These are phyloP conservation scores for Neltuma alba DNA, from an alignment of 306 rosid genomes.

Conservation along the genomic window DNA sequence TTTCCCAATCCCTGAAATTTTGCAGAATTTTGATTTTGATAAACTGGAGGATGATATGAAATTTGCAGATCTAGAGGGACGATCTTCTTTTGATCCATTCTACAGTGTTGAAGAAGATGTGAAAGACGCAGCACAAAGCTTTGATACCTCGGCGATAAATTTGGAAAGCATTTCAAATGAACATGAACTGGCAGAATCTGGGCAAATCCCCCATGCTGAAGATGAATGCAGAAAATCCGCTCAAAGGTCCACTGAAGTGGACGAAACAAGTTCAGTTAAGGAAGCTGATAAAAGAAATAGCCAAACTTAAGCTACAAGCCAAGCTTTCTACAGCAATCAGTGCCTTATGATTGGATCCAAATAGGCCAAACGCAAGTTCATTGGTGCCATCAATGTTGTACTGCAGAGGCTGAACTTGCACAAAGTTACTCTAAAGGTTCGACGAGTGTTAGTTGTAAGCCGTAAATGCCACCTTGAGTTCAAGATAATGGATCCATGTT, in stretches of 20 bases:
- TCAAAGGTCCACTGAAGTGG: constrained; percentile 33
- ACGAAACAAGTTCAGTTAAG: constrained; percentile 31
- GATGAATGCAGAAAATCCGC: constrained; percentile 44
- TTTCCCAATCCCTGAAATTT: constrained; percentile 63
- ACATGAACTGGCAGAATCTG: constrained; percentile 36
- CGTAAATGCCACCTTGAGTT: constrained; percentile 42
- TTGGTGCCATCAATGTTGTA: constrained; percentile 34
- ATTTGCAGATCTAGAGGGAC: constrained; percentile 51
- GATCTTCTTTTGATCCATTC: constrained; percentile 49
- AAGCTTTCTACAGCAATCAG: constrained; percentile 39
- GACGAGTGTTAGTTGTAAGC: constrained; percentile 48
- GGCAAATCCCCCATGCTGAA: constrained; percentile 37
- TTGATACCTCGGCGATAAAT: constrained; percentile 39
- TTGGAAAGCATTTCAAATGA: constrained; percentile 39
- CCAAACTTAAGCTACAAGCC: constrained; percentile 38
- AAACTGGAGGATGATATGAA: constrained; percentile 54
- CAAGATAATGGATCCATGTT: constrained; percentile 42
- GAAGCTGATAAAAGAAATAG: constrained; percentile 39
- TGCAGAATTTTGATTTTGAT: constrained; percentile 62
- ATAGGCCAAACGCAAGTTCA: constrained; percentile 27
- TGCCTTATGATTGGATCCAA: constrained; percentile 31
- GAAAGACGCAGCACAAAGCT: constrained; percentile 42
- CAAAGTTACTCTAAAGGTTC: constrained; percentile 29
- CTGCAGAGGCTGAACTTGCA: constrained; percentile 28
- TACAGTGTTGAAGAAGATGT: constrained; percentile 56